Evolutionary conservation across 306 rosid genomes (phyloP).

Genomic region (Parietaria judaica): DNA sequence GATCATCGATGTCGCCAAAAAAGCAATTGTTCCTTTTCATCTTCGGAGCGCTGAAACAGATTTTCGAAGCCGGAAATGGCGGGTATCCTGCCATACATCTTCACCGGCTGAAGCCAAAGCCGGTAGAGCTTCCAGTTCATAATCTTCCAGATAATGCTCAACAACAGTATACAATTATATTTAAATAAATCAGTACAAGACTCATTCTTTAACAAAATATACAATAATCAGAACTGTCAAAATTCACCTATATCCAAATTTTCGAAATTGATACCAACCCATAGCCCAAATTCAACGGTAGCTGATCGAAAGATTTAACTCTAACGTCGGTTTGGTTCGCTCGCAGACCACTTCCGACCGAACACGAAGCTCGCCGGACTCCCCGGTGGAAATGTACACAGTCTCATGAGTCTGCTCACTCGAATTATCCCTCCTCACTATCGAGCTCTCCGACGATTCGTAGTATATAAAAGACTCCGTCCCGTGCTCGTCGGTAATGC

Average conservation of each 20-base stretch:
- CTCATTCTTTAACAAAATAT: conserved; percentile 11
- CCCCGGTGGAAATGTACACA: conserved; percentile 29
- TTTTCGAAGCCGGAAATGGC: conserved; percentile 25
- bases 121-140: conserved; percentile 26
- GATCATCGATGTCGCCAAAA: conserved; percentile 55
- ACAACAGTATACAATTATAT: conserved; percentile 22
- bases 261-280: neutral
- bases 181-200: conserved; percentile 2
- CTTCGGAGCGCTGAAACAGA: conserved; percentile 28
- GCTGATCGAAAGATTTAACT: conserved; percentile 34
- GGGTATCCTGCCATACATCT: conserved; percentile 23
- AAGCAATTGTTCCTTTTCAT: conserved; percentile 42
- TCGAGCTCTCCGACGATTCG: conserved; percentile 33
- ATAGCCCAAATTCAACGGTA: neutral
- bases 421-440: conserved; percentile 22
- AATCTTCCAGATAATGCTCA: conserved; percentile 18
- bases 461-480: conserved; percentile 24
- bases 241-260: neutral
- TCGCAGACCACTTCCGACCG: conserved; percentile 27
- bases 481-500: conserved; percentile 16
- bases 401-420: conserved; percentile 20
- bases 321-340: conserved; percentile 28
- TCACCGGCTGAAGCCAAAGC: conserved; percentile 31
- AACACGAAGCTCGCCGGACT: conserved; percentile 28
- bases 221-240: neutral